Conservation (phyloP, 2,329 filamentous ascomycete species). For the Blumeriella jaapii region DNA sequence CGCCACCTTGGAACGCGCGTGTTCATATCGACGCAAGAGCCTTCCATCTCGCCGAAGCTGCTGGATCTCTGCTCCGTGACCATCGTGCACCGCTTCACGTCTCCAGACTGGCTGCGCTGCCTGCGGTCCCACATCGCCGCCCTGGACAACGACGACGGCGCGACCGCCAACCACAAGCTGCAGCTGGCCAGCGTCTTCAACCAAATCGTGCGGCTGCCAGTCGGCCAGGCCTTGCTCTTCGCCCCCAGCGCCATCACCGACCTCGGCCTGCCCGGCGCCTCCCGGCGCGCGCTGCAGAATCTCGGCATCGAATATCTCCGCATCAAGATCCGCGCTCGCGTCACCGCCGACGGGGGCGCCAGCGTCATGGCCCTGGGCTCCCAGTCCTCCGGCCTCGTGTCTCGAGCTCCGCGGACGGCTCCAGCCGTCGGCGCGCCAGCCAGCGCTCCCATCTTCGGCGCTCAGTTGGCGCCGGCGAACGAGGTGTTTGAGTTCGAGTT, state of each 20-base stretch:
- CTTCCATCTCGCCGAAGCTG: conserved; percentile 55
- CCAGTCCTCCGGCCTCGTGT: conserved; percentile 1
- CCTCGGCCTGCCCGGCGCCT: background rate
- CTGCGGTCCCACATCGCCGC: conserved; percentile 37
- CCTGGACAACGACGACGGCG: conserved; percentile 21
- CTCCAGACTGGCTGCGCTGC: conserved; percentile 43
- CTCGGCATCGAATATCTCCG: conserved; percentile 28
- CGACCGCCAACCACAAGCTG: conserved; percentile 13
- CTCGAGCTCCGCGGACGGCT: no score
- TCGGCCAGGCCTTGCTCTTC: conserved; percentile 39
- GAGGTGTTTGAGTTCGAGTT: no score
- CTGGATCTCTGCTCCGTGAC: conserved; percentile 63
- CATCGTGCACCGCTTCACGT: conserved; percentile 61
- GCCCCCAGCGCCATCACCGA: conserved; percentile 31
- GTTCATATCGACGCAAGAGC: conserved; percentile 68
- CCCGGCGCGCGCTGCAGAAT: conserved; percentile 10
- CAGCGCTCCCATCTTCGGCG: no score
- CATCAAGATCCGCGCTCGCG: conserved; percentile 30
- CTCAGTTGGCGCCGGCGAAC: no score
- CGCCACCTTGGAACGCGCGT: conserved; percentile 57
- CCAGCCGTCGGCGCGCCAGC: no score
- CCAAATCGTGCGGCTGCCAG: conserved; percentile 35
- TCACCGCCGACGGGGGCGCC: conserved; percentile 34
- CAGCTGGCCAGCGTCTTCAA: conserved; percentile 28
- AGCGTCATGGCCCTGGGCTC: conserved; percentile 26